Evolutionary conservation across 768 basidiomycete species (phyloP), one percentile per base, ranked within the genome.

Genomic region (Pulveroboletus sp.): DNA sequence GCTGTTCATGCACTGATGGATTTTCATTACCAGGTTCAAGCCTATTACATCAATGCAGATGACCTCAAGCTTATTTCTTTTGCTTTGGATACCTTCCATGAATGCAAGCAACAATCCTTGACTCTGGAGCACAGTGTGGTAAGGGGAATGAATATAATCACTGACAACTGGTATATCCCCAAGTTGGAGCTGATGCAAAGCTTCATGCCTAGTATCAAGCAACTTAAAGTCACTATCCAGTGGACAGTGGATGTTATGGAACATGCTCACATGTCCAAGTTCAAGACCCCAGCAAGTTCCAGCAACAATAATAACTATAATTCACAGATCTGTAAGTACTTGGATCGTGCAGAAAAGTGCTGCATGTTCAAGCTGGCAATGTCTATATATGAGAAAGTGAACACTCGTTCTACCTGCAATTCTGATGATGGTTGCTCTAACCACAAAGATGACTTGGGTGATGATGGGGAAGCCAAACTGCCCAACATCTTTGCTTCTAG

Each of bases 111-210:
- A 10, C 12, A 19, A 22, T 38, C 6, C 36, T 37, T n/a, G 19
- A 37, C 17, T 19, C 17, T 12, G 36, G 36, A n/a, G 19, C 20
- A 9, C 20, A 14, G 12, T 19, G 3, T 17, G 37, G 37, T 12
- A 38, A 38, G 14, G 20, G 19, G 20, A 38, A 38, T 5, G 23
- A 20, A n/a, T n/a, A n/a, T n/a, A 22, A 1, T 38, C 9, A 38
- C 23, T 14, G 20, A 38, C 20, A 38, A 38, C n/a, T 38, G 37
- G 37, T 38, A 67, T n/a, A 76, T 77, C 35, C 73, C 71, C 2
- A 78, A 78, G 52, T 12, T 38, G 6, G 22, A 38, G 12, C 6
- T 38, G 12, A 22, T 19, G 20, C 37, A 39, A 24, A 40, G 9
- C 17, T 30, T 48, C 10, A 16, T 6, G 40, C 31, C 47, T 4